These are phyloP conservation scores for Dactylis glomerata DNA, from an alignment of 176 grass and related monocot species.

Conservation along the genomic window DNA sequence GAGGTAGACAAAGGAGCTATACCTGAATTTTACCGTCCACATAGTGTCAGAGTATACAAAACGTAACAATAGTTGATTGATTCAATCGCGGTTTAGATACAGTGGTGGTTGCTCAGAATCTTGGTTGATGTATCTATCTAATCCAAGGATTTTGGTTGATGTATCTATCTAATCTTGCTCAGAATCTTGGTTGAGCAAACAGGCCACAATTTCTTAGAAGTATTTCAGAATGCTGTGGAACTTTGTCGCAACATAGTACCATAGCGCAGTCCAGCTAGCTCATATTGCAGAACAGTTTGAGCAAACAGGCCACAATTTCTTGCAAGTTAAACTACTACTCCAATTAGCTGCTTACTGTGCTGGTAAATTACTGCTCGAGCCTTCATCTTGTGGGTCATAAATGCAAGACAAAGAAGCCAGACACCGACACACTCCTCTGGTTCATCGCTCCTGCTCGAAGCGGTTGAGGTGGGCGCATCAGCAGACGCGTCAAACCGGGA, in stretches of 20 bases:
- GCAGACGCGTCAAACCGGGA: not conserved
- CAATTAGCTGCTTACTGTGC: not conserved
- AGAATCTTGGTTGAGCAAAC: no score
- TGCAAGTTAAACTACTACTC: not conserved
- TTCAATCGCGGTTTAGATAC: not conserved
- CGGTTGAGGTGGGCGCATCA: not conserved
- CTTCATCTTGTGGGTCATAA: not conserved
- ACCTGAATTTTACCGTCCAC: not conserved
- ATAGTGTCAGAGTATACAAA: not conserved
- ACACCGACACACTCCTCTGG: not conserved
- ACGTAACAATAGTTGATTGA: not conserved
- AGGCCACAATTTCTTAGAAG: no score
- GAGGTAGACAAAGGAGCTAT: slow-evolving; percentile 32
- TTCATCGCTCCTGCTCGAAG: not conserved
- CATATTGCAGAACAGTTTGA: not conserved
- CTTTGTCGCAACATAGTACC: not conserved
- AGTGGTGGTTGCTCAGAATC: slow-evolving; percentile 9
- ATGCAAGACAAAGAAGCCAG: not conserved
- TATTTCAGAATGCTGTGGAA: not conserved
- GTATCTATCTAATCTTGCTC: no score
- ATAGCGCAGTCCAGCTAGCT: not conserved
- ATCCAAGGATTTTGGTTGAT: slow-evolving; percentile 6
- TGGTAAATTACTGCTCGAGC: not conserved
- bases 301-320: not conserved
- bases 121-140: slow-evolving; percentile 18